Evolutionary conservation across 495 filamentous ascomycete species (phyloP), one percentile per base, ranked within the genome.

Genomic region (Platismatia glauca): DNA sequence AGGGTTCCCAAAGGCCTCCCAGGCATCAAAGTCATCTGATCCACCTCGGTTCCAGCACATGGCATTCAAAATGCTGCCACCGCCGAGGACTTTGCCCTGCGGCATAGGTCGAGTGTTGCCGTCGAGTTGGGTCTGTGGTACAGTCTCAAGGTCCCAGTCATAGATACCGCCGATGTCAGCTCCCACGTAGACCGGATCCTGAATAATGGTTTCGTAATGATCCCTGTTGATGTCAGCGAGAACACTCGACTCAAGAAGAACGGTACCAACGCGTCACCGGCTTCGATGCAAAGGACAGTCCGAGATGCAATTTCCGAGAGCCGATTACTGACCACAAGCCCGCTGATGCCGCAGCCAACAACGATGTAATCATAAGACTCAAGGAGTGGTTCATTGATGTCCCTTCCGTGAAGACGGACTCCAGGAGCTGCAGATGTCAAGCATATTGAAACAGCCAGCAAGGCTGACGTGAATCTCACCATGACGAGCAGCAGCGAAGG

Each of bases 1-100:
- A 3, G 77, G 74, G 66, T 85, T 86, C 3, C 86, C 85, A 5
- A 86, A 69, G 7, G 67, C 70, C 61, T 78, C 74, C 85, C 85
- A 87, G 3, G 77, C 72, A 64, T 88, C 80, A 62, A 81, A 84
- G 46, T 68, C 68, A 75, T 74, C 68, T 71, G 73, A 22, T 64
- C 74, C 63, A 15, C 72, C 72, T 41, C 72, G 68, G 34, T 74
- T 73, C 72, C 72, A 73, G 46, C 64, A 69, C 72, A 74, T 73
- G 34, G 66, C 69, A 64, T 74, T 74, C 52, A 74, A 34, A 22
- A 71, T 67, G 58, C 70, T 74, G 18, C 69, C 70, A 41, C 72
- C 71, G 41, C 72, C 72, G 48, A 74, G 65, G 27, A 64, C 70
- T 35, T 71, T 72, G 16, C 72, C 72, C 37, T 68, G 71, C 18